Percentiles rank a stretch among this genome's conserved stretches.
phyloP scores from a whole-genome alignment of 352 stramenopile genomes.

The Phytophthora niederhauseri region DNA sequence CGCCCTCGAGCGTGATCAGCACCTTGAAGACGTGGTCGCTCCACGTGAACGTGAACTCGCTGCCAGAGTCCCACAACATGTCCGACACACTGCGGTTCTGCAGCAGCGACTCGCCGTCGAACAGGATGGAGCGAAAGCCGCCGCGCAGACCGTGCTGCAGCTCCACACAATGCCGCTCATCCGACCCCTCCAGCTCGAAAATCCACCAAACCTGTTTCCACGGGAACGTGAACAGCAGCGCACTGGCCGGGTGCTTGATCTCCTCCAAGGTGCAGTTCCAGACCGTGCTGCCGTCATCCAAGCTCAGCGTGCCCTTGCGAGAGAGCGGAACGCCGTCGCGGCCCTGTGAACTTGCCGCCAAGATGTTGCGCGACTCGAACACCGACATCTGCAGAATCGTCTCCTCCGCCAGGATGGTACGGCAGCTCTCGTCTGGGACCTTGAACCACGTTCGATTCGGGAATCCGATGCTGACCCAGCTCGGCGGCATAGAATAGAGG shows the following conservation, averaged over 20 bases:
- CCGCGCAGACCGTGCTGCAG: slow-evolving; percentile 79
- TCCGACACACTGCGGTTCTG: slow-evolving; percentile 74
- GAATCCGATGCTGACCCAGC: slow-evolving; percentile 80
- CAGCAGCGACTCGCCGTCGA: slow-evolving; percentile 68
- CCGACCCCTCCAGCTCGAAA: slow-evolving; percentile 59
- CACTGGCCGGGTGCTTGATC: slow-evolving; percentile 83
- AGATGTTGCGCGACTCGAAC: slow-evolving; percentile 70
- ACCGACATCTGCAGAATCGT: slow-evolving; percentile 77
- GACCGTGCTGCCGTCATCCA: slow-evolving; percentile 53
- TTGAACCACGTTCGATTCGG: slow-evolving; percentile 87
- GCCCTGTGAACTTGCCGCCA: slow-evolving; percentile 76
- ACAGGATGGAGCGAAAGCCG: slow-evolving; percentile 73
- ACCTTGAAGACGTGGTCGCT: slow-evolving; percentile 75
- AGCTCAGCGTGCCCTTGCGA: slow-evolving; percentile 50
- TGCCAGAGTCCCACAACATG: slow-evolving; percentile 84
- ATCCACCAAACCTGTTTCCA: slow-evolving; percentile 91
- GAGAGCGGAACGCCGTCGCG: slow-evolving; percentile 71
- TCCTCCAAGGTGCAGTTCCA: slow-evolving; percentile 80
- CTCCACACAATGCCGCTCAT: slow-evolving; percentile 70
- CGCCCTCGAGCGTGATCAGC: slow-evolving; percentile 75
- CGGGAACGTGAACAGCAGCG: slow-evolving; percentile 82
- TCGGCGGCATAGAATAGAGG: slow-evolving; percentile 74
- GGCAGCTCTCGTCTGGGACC: slow-evolving; percentile 70
- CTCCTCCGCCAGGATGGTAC: slow-evolving; percentile 72
- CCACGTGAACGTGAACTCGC: slow-evolving; percentile 74